Percentiles rank a stretch among this genome's conserved stretches.
Evolutionary conservation across 83 land plant genomes (phyloP).

Genomic region (Picea abies): DNA sequence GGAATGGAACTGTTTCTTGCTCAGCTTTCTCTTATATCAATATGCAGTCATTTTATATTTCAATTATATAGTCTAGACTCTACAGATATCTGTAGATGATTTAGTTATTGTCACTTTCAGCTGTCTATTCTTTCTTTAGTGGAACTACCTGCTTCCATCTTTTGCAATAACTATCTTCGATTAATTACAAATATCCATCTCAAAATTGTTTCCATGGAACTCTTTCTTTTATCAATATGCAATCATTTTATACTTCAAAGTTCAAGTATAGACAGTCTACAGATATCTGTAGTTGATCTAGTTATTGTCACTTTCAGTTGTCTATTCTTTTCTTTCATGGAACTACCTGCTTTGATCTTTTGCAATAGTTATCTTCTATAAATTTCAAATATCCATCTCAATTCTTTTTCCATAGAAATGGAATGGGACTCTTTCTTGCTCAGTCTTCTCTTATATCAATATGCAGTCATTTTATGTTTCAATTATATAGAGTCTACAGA

Average conservation of each 20-base stretch:
- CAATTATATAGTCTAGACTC: background rate
- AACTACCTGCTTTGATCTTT: no score
- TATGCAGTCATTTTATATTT: background rate
- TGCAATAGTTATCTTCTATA: no score
- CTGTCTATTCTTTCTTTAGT: no score
- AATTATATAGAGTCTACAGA: background rate
- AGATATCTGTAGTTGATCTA: no score
- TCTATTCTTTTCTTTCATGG: no score
- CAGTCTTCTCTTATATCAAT: background rate
- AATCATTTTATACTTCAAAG: background rate
- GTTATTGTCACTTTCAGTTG: no score
- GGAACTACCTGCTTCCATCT: no score
- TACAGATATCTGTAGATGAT: background rate
- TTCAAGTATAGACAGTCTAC: background rate
- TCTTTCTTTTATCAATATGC: background rate
- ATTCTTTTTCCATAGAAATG: no score
- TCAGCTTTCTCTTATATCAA: background rate
- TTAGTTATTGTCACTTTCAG: no score
- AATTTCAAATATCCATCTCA: background rate
- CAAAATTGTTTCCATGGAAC: background rate
- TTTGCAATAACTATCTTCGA: no score
- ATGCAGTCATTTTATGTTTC: background rate
- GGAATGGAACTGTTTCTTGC: background rate
- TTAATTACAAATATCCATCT: no score
- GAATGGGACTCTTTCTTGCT: background rate